These are phyloP conservation scores for Neonectria coccinea DNA, from an alignment of 2,329 filamentous ascomycete genomes.

Conservation along the genomic window DNA sequence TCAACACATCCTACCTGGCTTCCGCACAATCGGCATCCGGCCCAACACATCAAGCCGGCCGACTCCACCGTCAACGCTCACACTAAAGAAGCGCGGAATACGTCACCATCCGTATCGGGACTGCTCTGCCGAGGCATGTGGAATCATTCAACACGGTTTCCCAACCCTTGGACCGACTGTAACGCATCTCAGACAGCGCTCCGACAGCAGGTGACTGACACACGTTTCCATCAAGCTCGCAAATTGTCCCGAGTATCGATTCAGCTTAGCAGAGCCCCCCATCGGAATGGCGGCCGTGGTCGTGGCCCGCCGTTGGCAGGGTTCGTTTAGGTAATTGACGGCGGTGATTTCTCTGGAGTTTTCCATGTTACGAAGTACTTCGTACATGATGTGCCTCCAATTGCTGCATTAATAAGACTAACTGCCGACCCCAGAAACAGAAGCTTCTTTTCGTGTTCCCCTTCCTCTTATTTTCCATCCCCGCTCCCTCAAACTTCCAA, in stretches of 20 bases:
- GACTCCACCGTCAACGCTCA: slow-evolving; percentile 27
- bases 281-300: neutral
- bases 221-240: neutral
- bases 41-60: slow-evolving; percentile 36
- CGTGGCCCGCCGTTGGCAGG: neutral
- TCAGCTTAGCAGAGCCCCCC: neutral
- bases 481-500: neutral
- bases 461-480: neutral
- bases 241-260: slow-evolving; percentile 3
- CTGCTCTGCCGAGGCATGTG: slow-evolving; percentile 40
- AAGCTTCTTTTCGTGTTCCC: slow-evolving; percentile 17
- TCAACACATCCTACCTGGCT: neutral
- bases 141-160: slow-evolving; percentile 13
- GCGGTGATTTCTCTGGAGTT: neutral
- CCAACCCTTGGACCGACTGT: neutral
- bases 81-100: slow-evolving; percentile 22
- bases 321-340: neutral
- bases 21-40: slow-evolving; percentile 33
- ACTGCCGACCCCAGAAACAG: slow-evolving; percentile 26
- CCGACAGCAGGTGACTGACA: slow-evolving; percentile 4
- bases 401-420: slow-evolving; percentile 5
- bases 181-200: neutral
- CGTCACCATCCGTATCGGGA: slow-evolving; percentile 37
- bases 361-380: too few species aligned
- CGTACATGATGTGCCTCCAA: neutral